A percentile compares a stretch with the other conserved stretches of the same genome.
Conservation (phyloP, 140 eudicot species). For the Senecio squalidus region DNA sequence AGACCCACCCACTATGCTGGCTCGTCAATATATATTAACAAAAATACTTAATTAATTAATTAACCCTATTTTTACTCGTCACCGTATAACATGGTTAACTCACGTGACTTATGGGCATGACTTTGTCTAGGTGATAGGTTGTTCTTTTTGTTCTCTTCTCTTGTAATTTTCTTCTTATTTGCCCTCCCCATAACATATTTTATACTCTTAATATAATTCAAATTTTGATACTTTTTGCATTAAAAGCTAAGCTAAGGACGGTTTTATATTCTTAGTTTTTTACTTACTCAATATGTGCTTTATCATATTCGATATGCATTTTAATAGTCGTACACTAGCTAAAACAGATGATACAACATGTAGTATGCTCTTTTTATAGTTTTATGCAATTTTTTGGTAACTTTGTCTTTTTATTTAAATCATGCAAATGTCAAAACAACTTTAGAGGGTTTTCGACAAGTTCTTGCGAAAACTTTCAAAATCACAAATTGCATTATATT, state of each 20-base stretch:
- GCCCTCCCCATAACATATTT: slow-evolving; percentile 11
- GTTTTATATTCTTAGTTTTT: slow-evolving; percentile 1
- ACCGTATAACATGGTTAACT: slow-evolving; percentile 49
- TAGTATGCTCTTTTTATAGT: too few relatives aligned
- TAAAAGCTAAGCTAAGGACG: slow-evolving; percentile 13
- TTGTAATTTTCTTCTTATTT: slow-evolving; percentile 25
- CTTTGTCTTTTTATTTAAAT: too few relatives aligned
- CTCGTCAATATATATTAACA: slow-evolving; percentile 16
- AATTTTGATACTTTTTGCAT: not conserved
- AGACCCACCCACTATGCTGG: slow-evolving; percentile 32
- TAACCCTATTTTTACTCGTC: slow-evolving; percentile 39
- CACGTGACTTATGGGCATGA: slow-evolving; percentile 71
- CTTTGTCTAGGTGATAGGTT: slow-evolving; percentile 42
- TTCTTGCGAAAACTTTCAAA: too few relatives aligned
- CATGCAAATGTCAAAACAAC: too few relatives aligned
- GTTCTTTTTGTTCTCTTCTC: slow-evolving; percentile 48
- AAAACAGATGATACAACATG: too few relatives aligned
- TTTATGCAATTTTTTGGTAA: too few relatives aligned
- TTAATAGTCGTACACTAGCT: too few relatives aligned
- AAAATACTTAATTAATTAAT: not conserved
- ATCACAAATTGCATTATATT: too few relatives aligned
- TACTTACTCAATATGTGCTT: too few relatives aligned
- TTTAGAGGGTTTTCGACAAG: too few relatives aligned
- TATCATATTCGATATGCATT: not conserved
- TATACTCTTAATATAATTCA: not conserved